Conservation (phyloP, 2,329 filamentous ascomycete species). For the Clonostachys solani region DNA sequence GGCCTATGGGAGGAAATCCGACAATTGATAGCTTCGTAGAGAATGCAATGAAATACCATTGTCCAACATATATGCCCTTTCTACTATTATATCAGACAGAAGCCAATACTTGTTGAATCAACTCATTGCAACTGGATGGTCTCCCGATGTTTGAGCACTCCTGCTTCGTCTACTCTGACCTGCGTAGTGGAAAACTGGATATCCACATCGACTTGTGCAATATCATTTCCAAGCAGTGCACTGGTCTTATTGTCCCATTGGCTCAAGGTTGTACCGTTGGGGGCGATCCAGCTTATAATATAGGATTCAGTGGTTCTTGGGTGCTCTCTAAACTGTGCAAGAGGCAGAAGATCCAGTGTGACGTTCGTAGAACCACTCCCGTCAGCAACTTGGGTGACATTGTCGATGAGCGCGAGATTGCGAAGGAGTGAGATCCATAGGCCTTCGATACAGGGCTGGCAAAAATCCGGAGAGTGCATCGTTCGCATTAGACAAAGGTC, state of each 20-base stretch:
- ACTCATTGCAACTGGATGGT: no score
- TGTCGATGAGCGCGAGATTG: conserved; percentile 16
- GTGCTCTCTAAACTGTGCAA: conserved; percentile 16
- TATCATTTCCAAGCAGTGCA: conserved; percentile 8
- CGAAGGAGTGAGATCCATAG: conserved; percentile 18
- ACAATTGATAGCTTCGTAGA: no score
- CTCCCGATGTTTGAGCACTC: no score
- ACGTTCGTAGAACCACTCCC: conserved; percentile 12
- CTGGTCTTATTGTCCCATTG: conserved; percentile 18
- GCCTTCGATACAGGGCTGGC: conserved; percentile 19
- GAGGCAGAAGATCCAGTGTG: conserved; percentile 15
- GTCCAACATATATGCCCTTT: no score
- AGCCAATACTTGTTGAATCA: no score
- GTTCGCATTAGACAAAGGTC: conserved; percentile 18
- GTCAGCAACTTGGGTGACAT: conserved; percentile 12
- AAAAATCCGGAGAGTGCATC: conserved; percentile 19
- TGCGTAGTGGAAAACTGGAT: conserved; percentile 19
- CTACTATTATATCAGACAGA: no score
- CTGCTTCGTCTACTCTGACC: conserved; percentile 11
- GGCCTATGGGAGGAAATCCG: no score
- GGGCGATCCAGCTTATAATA: conserved; percentile 17
- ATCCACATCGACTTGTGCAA: conserved; percentile 13
- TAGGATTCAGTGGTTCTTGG: conserved; percentile 16
- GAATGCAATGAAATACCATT: no score
- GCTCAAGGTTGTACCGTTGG: conserved; percentile 10